These are phyloP conservation scores for Madurella fahalii DNA, from an alignment of 2,329 filamentous ascomycete genomes.

Conservation along the genomic window DNA sequence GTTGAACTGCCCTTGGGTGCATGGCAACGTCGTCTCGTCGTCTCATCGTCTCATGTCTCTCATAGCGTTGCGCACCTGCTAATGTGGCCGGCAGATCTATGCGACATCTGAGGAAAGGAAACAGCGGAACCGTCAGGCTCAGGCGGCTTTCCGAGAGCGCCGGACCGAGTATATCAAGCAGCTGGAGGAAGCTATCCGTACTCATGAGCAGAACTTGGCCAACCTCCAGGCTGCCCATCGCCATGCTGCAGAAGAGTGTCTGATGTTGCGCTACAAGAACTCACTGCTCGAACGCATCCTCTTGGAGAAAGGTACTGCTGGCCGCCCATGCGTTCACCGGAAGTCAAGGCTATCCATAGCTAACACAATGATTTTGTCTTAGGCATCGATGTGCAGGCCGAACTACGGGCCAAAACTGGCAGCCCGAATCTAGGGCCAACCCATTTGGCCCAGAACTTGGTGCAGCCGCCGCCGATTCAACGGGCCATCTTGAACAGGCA, in stretches of 20 bases:
- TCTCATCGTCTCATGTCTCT: constrained; percentile 13
- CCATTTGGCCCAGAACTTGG: constrained; percentile 62
- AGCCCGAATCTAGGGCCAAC: constrained; percentile 74
- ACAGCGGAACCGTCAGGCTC: constrained; percentile 93
- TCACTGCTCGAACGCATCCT: constrained; percentile 92
- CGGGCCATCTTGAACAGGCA: constrained; percentile 78
- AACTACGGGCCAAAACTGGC: constrained; percentile 86
- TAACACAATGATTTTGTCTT: constrained; percentile 3
- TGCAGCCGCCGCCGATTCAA: constrained; percentile 72
- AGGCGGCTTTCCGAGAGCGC: constrained; percentile 94
- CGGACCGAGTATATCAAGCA: constrained; percentile 99
- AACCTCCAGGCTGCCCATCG: constrained; percentile 92
- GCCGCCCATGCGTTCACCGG: background rate
- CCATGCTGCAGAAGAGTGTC: constrained; percentile 88
- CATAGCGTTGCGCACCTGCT: constrained; percentile 6
- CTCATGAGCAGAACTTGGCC: constrained; percentile 90
- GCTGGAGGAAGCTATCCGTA: constrained; percentile 92
- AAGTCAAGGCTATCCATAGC: background rate
- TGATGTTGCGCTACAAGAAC: constrained; percentile 99
- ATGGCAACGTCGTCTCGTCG: background rate
- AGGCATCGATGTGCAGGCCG: constrained; percentile 97
- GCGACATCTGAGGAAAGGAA: constrained; percentile 98
- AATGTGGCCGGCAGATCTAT: constrained; percentile 67
- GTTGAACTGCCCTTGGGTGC: background rate
- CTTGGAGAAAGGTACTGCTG: constrained; percentile 76